Evolutionary conservation across 495 filamentous ascomycete species (phyloP), one percentile per base, ranked within the genome.

Genomic region (Rhypophila decipiens): DNA sequence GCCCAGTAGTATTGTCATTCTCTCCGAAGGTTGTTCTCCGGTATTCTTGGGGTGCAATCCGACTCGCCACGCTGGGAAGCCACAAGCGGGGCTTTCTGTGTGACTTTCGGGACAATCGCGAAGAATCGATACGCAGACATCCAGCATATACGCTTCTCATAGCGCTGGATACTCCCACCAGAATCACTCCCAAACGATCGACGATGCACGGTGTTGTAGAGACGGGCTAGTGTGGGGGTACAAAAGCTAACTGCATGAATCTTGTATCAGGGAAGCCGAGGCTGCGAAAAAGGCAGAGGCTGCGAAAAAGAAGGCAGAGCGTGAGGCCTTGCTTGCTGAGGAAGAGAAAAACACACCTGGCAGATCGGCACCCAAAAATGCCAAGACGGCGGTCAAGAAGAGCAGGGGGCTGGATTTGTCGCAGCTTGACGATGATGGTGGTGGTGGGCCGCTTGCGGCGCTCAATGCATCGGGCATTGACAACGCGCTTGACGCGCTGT

Each of bases 381-480:
- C 69, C 19, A 79, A 83, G 58, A 59, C 70, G 12, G 80, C 82
- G 0, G 64, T 70, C 39, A 87, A 88, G 73, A 94, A 91, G 63
- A 70, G 75, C 27, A 76, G 74, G 34, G 78, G 79, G 17, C 77
- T 90, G 41, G 84, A 88, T 52, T 75, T 90, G 29, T 75, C 80
- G 18, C 79, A 88, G 50, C 76, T 88, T 27, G 82, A 84, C 37
- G 60, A 66, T 20, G 82, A 84, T 39, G 61, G 67, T 31, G 48
- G 63, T 7, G 44, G 71, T 50, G 73, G 72, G 35, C 52, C 55
- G 12, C 55, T 67, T 20, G 18, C 75, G 3, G 62, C 86, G 1
- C 76, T 95, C 46, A 87, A 79, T 55, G 89, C 89, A 7, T 77
- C 84, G 12, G 88, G 88, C 52, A 94, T 96, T 60, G 90, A 96